Evolutionary conservation across 108 stramenopile species (phyloP).

Genomic region (Cyclostephanos tholiformis): DNA sequence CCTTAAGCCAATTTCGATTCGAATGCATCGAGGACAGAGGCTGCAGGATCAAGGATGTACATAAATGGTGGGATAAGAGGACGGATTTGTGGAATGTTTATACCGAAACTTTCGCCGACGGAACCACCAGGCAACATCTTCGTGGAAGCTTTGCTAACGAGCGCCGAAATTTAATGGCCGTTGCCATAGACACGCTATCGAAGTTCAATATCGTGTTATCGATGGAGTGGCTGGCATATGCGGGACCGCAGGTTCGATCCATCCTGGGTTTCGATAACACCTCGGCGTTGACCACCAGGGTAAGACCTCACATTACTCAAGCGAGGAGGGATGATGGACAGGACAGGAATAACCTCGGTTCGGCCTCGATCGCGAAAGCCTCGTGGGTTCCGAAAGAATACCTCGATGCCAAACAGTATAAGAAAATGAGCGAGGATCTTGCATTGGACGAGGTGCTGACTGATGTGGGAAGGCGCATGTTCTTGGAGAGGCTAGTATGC

Average conservation of each 20-base stretch:
- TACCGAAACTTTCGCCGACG: conserved; percentile 69
- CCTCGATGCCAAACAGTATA: conserved; percentile 57
- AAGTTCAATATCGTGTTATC: conserved; percentile 73
- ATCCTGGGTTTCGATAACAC: conserved; percentile 75
- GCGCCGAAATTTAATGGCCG: conserved; percentile 55
- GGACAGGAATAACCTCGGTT: conserved; percentile 69
- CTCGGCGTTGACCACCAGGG: conserved; percentile 62
- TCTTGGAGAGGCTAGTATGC: conserved; percentile 81
- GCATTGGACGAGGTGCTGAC: conserved; percentile 82
- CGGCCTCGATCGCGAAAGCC: conserved; percentile 72
- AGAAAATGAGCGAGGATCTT: conserved; percentile 77
- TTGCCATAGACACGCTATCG: conserved; percentile 68
- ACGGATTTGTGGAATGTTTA: conserved; percentile 78
- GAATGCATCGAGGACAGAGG: conserved; percentile 86
- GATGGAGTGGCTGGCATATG: conserved; percentile 88
- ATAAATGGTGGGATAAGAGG: conserved; percentile 69
- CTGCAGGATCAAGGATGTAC: conserved; percentile 66
- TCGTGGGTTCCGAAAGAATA: conserved; percentile 76
- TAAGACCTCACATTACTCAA: conserved; percentile 74
- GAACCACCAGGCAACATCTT: conserved; percentile 40
- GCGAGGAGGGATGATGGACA: conserved; percentile 76
- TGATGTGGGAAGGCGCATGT: conserved; percentile 78
- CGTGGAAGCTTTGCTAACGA: conserved; percentile 30
- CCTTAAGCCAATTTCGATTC: conserved; percentile 85
- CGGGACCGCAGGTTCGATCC: conserved; percentile 54